phyloP scores from a whole-genome alignment of 1,139 yeast species.

The Lodderomyces elongisporus region DNA sequence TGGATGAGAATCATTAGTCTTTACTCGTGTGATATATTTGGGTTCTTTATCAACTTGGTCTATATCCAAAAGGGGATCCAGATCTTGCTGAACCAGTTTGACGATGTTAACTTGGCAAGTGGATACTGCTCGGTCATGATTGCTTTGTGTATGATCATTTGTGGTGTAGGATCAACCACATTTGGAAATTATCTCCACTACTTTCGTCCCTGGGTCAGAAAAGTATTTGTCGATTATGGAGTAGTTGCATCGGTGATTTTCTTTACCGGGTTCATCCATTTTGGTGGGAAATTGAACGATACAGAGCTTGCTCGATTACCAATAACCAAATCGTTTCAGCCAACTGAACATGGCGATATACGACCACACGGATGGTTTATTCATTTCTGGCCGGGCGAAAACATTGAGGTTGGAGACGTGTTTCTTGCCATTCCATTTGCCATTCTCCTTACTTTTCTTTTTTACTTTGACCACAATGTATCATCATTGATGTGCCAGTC shows the following conservation, averaged over 20 bases:
- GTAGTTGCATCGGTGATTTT: slow-evolving; percentile 79
- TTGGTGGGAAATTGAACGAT: slow-evolving; percentile 66
- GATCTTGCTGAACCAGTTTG: slow-evolving; percentile 68
- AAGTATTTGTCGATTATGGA: slow-evolving; percentile 78
- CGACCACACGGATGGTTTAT: slow-evolving; percentile 68
- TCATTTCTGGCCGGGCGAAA: slow-evolving; percentile 62
- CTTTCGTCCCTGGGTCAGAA: slow-evolving; percentile 56
- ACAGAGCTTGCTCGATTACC: slow-evolving; percentile 58
- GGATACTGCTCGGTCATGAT: slow-evolving; percentile 77
- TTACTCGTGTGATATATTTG: slow-evolving; percentile 91
- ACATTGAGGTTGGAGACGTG: slow-evolving; percentile 63
- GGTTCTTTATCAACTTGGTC: slow-evolving; percentile 84
- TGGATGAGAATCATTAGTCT: slow-evolving; percentile 69
- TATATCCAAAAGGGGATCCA: slow-evolving; percentile 90
- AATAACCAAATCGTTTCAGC: slow-evolving; percentile 67
- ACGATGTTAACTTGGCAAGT: slow-evolving; percentile 36
- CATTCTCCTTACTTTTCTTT: slow-evolving; percentile 69
- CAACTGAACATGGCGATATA: slow-evolving; percentile 43
- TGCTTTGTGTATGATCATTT: slow-evolving; percentile 65
- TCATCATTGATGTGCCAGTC: slow-evolving; percentile 90
- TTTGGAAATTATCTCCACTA: slow-evolving; percentile 60
- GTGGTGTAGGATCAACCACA: slow-evolving; percentile 62
- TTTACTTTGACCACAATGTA: slow-evolving; percentile 93
- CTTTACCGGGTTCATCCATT: slow-evolving; percentile 87
- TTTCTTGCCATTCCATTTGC: slow-evolving; percentile 94